Base-by-base conservation (phyloP, 106 monocot genomes). In the Acorus calamus region DNA sequence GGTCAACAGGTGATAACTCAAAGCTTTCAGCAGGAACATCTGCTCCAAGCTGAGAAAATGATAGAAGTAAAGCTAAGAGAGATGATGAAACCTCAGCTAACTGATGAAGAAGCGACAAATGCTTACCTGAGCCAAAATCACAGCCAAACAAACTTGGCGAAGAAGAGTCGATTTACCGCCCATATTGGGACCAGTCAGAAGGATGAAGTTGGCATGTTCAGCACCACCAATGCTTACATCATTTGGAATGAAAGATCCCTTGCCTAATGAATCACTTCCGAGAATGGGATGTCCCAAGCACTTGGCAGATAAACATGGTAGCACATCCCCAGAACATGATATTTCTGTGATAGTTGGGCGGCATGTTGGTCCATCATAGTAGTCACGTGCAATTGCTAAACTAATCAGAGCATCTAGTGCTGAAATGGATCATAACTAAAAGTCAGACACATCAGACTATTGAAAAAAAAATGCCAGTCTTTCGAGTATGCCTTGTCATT, bases 171-270 rank as follows among this genome's bases (percentile, higher is more conserved):
- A 96, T 82, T 96, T 96, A 43, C 94, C 94, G 61, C 94, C 94
- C 94, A 96, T 96, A 55, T 96, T 96, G 56, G 94, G 94, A 43
- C 94, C 94, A 14, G 94, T 96, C 50, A 96, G 81, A 66, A 96
- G 82, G 50, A 96, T 82, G 63, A 89, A 90, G 62, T 47, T 87
- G 42, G 90, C 67, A 58, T 80, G 50, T 4, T 62, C 71, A 44
- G 61, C 56, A 10, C 84, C 90, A 72, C 94, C 94, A 52, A 96
- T 80, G 11, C 49, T 68, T 11, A 96, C 75, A 77, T 90, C 80
- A 77, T 96, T 96, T 45, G 94, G 87, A 61, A 96, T 90, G 63
- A 96, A 96, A 44, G 78, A 86, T 62, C 89, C 86, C 64, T 79
- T 86, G 49, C 76, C 83, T 60, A 89, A 72, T 50, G 75, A 52